Base-by-base conservation (phyloP, 495 filamentous ascomycete genomes). In the Hyaloscypha finlandica region DNA sequence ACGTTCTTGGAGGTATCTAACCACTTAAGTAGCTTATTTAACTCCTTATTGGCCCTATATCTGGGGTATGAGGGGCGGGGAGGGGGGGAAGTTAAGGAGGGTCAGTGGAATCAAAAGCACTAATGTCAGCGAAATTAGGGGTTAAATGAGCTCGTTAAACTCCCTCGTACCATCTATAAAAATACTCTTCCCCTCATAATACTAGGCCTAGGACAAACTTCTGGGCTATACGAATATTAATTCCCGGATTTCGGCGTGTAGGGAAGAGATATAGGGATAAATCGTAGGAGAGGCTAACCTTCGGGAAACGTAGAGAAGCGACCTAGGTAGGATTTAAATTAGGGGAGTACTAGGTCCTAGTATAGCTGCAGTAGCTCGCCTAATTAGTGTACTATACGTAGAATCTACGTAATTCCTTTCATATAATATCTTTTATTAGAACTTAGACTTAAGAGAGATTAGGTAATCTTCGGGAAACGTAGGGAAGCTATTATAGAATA, bases 211-310 rank as follows among this genome's bases (percentile, higher is more conserved):
- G 42, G 42, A 48, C 42, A n/a, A 2, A 48, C 1, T 48, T 48
- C 42, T 48, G 42, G 42, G 42, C n/a, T 1, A 2, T 2, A 48
- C 42, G 42, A 48, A 2, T 48, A 48, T 48, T 48, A 48, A 48
- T n/a, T 48, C 42, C 42, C 42, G 42, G 42, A 48, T 48, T 48
- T 48, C 42, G 42, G 42, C 42, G 42, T 48, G 42, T 48, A 2
- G 42, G 42, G 42, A 48, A 48, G 42, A 48, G 42, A 48, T 1
- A 48, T 2, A 11, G 42, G 42, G 42, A 48, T 48, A 2, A 48
- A 48, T 48, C 42, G 42, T 48, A 48, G 42, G 42, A 48, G 42
- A 48, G 42, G 42, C 11, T 48, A 48, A 48, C 42, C 42, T 48
- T 48, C 42, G 42, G 42, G 42, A 48, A 48, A 48, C 42, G 42